Evolutionary conservation across 306 rosid species (phyloP), one percentile per base, ranked within the genome.

Genomic region (Prosopis cineraria): DNA sequence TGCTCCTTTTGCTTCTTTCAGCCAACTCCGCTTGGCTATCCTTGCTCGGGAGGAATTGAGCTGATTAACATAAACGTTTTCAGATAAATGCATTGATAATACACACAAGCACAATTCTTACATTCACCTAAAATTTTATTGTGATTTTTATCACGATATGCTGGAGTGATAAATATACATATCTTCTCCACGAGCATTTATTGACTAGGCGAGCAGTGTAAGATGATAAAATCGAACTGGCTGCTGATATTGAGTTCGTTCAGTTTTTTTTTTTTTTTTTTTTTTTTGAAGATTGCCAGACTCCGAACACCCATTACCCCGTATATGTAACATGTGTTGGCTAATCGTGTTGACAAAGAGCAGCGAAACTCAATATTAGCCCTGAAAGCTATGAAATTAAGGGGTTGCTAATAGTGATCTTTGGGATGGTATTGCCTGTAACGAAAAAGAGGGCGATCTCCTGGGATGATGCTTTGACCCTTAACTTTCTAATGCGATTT

Each of bases 231-330:
- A 13, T 22, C 43, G 70, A 75, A 22, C 53, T 72, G 70, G n/a
- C n/a, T n/a, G 62, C 34, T 64, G 62, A 40, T 53, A 6, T 75
- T n/a, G 11, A 65, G 59, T 80, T 44, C 39, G 19, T 59, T 83
- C 36, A 40, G 17, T 19, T 56, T 64, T 64, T 72, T 41, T 31
- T 66, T n/a, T n/a, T n/a, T n/a, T n/a, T n/a, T n/a, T n/a, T n/a
- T n/a, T n/a, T n/a, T n/a, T n/a, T n/a, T n/a, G n/a, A n/a, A 76
- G 44, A 66, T 50, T 56, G 44, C 66, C 8, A 10, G 37, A 33
- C 31, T 53, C 64, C 19, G 16, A 50, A n/a, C n/a, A 3, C 9
- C 10, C 25, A 50, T n/a, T n/a, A n/a, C n/a, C n/a, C n/a, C n/a
- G 25, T n/a, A 50, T n/a, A n/a, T 50, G 58, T 50, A 60, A 31